phyloP scores from a whole-genome alignment of 2,329 filamentous ascomycete species.

The Pseudogymnoascus sp. region DNA sequence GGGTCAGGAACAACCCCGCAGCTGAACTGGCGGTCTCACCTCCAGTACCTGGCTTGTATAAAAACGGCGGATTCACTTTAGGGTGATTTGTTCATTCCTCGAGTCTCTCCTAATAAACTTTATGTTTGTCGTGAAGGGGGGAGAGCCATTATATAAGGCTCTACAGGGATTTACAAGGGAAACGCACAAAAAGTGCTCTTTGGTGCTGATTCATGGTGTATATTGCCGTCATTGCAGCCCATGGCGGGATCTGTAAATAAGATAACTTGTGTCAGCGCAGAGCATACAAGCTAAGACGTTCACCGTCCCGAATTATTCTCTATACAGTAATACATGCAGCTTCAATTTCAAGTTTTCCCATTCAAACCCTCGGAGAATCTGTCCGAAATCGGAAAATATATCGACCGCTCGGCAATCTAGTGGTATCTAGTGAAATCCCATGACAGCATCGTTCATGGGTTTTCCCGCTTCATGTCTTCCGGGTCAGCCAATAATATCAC shows the following conservation, averaged over 20 bases:
- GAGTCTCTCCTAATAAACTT: neutral
- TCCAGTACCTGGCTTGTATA: neutral
- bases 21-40: neutral
- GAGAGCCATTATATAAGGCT: neutral
- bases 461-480: neutral
- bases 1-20: slow-evolving; percentile 8
- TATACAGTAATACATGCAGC: neutral
- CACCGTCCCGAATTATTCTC: neutral
- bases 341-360: slow-evolving; percentile 3
- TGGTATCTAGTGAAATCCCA: slow-evolving; percentile 1
- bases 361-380: neutral
- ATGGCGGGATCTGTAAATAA: neutral
- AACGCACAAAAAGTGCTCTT: neutral
- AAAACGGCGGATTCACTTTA: neutral
- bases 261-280: neutral
- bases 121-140: neutral
- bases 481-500: neutral
- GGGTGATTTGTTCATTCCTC: neutral
- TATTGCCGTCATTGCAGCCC: neutral
- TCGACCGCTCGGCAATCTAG: slow-evolving; percentile 1
- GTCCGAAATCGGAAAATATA: slow-evolving; percentile 8
- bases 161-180: neutral
- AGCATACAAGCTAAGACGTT: neutral
- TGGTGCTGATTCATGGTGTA: neutral
- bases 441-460: slow-evolving; percentile 5